A percentile compares a stretch with the other conserved stretches of the same genome.
Evolutionary conservation across 2,329 filamentous ascomycete genomes (phyloP).

Genomic region (Curvularia spicifera): DNA sequence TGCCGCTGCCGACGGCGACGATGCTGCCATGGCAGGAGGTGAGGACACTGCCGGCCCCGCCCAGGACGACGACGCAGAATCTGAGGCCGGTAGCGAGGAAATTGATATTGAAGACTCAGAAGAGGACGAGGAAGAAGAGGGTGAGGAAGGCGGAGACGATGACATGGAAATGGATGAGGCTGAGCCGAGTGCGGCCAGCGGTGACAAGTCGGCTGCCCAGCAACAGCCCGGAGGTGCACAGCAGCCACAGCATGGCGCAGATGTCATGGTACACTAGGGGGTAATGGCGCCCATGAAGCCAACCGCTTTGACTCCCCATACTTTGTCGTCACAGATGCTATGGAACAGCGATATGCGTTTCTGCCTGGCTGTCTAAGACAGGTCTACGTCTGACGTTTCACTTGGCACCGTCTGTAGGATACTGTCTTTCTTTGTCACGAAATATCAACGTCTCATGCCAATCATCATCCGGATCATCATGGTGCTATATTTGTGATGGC

Average conservation of each 20-base stretch:
- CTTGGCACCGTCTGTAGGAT: slow-evolving; percentile 1
- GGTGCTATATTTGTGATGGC: slow-evolving; percentile 2
- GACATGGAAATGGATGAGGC: slow-evolving; percentile 66
- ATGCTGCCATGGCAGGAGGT: slow-evolving; percentile 76
- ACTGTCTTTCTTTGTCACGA: slow-evolving; percentile 11
- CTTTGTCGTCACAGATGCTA: slow-evolving; percentile 6
- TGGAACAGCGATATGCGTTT: background rate
- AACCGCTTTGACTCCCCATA: slow-evolving; percentile 1
- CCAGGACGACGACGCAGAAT: slow-evolving; percentile 70
- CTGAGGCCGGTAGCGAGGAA: slow-evolving; percentile 78
- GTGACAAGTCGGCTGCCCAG: slow-evolving; percentile 40
- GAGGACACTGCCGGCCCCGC: slow-evolving; percentile 61
- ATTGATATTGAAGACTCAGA: slow-evolving; percentile 79
- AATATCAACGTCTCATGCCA: slow-evolving; percentile 1
- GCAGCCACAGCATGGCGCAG: slow-evolving; percentile 36
- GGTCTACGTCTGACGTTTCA: slow-evolving; percentile 1
- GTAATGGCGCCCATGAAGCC: background rate
- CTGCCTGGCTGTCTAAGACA: slow-evolving; percentile 3
- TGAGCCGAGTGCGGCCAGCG: slow-evolving; percentile 44
- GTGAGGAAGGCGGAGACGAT: slow-evolving; percentile 62
- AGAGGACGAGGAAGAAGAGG: slow-evolving; percentile 72
- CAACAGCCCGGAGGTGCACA: slow-evolving; percentile 34
- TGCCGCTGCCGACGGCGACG: slow-evolving; percentile 61
- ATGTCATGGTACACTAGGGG: slow-evolving; percentile 52
- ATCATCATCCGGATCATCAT: background rate